A percentile compares a stretch with the other conserved stretches of the same genome.
These are phyloP conservation scores for Conoideocrella luteorostrata DNA, from an alignment of 2,329 filamentous ascomycete species.

Conservation along the genomic window DNA sequence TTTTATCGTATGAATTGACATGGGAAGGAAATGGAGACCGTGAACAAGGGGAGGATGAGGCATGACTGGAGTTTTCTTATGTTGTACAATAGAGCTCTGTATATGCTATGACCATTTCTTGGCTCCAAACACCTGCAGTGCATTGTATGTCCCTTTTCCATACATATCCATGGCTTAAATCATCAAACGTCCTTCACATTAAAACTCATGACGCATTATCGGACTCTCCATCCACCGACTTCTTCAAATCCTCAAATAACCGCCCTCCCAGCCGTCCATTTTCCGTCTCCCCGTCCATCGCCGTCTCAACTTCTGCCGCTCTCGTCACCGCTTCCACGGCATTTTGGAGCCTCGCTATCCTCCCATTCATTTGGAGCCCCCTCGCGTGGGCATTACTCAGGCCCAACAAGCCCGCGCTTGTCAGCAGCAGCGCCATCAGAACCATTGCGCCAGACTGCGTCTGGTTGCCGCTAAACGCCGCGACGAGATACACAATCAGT, in stretches of 20 bases:
- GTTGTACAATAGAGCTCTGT: conserved; percentile 2
- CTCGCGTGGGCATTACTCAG: conserved; percentile 45
- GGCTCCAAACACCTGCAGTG: too few relatives aligned
- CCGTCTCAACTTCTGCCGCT: background rate
- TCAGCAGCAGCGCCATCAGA: conserved; percentile 43
- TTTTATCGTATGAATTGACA: too few relatives aligned
- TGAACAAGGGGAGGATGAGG: background rate
- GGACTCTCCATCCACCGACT: background rate
- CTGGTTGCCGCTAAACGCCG: conserved; percentile 49
- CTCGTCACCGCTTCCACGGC: conserved; percentile 1
- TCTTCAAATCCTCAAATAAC: background rate
- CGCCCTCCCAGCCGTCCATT: background rate
- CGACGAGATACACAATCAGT: conserved; percentile 51
- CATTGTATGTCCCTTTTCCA: background rate
- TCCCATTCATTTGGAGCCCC: conserved; percentile 44
- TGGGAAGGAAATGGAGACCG: background rate
- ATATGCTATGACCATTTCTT: background rate
- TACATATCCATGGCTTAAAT: background rate
- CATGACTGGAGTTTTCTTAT: background rate
- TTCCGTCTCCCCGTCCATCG: background rate
- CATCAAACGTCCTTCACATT: too few relatives aligned
- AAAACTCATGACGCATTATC: background rate
- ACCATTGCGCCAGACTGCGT: conserved; percentile 45
- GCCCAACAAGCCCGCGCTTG: conserved; percentile 47
- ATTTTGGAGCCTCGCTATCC: conserved; percentile 29